Evolutionary conservation across 495 filamentous ascomycete species (phyloP).

Genomic region (Opeltia flavorubescens): DNA sequence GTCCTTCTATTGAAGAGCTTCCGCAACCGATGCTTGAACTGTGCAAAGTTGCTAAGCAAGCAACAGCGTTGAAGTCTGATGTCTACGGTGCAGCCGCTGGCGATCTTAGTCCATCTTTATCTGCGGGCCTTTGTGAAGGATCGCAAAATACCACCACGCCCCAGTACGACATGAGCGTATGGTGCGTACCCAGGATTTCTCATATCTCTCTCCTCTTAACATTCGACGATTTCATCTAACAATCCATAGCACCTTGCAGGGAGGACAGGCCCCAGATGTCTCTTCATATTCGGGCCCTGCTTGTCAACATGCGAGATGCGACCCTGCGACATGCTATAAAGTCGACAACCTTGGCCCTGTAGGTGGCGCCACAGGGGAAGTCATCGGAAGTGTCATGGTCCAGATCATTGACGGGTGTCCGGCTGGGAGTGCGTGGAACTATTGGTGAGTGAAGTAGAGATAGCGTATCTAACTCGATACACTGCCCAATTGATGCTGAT

Average conservation of each 20-base stretch:
- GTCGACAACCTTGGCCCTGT: conserved; percentile 5
- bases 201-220: neutral
- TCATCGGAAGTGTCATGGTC: conserved; percentile 7
- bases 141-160: conserved; percentile 2
- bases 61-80: neutral
- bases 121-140: conserved; percentile 8
- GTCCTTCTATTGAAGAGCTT: neutral
- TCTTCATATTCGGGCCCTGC: conserved; percentile 3
- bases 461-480: no score
- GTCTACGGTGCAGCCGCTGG: conserved; percentile 10
- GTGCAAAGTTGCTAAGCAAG: neutral
- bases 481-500: neutral
- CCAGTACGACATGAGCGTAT: conserved; percentile 5
- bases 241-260: neutral
- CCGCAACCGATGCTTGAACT: neutral
- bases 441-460: conserved; percentile 3
- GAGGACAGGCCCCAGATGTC: conserved; percentile 2
- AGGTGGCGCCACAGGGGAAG: neutral
- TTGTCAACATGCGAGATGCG: conserved; percentile 5
- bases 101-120: conserved; percentile 9
- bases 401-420: conserved; percentile 13
- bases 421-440: conserved; percentile 8
- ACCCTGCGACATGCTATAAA: conserved; percentile 7
- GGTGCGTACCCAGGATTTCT: conserved; percentile 1
- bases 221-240: neutral